These are phyloP conservation scores for Chlorophyllum brunneum DNA, from an alignment of 768 basidiomycete species.

Conservation along the genomic window DNA sequence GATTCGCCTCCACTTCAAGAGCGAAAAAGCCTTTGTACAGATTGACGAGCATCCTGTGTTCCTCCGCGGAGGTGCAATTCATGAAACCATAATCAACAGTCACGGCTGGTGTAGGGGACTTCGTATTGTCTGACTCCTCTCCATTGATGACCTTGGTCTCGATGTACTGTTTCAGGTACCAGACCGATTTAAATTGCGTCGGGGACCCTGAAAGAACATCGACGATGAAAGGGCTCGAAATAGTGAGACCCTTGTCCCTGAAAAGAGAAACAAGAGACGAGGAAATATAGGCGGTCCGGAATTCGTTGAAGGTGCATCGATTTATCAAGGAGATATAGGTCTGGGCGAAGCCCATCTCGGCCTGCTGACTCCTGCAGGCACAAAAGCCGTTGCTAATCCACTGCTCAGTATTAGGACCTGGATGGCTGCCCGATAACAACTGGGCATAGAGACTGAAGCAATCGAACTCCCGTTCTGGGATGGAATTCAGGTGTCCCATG, in stretches of 20 bases:
- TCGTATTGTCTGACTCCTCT: neutral
- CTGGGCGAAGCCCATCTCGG: constrained; percentile 11
- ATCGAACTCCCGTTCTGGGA: neutral
- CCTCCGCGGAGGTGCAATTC: constrained; percentile 26
- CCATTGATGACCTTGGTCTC: constrained; percentile 2
- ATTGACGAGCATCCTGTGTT: constrained; percentile 23
- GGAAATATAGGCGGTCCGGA: constrained; percentile 24
- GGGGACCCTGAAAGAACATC: constrained; percentile 22
- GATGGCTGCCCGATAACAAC: constrained; percentile 6
- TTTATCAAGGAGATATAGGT: constrained; percentile 22
- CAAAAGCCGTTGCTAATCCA: constrained; percentile 25
- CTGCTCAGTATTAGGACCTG: constrained; percentile 9
- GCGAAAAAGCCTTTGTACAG: constrained; percentile 31
- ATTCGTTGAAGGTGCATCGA: constrained; percentile 31
- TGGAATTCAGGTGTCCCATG: neutral
- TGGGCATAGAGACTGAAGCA: neutral
- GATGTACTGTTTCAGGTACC: constrained; percentile 31
- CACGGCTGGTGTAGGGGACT: constrained; percentile 14
- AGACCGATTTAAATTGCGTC: constrained; percentile 24
- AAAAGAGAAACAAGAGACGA: constrained; percentile 23
- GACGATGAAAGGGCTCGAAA: constrained; percentile 18
- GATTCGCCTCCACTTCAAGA: constrained; percentile 16
- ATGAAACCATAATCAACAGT: constrained; percentile 32
- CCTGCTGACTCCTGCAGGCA: constrained; percentile 8
- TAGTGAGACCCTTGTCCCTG: constrained; percentile 16